These are phyloP conservation scores for Yamadazyma takamatsuzukensis DNA, from an alignment of 805 yeast species.

Conservation along the genomic window DNA sequence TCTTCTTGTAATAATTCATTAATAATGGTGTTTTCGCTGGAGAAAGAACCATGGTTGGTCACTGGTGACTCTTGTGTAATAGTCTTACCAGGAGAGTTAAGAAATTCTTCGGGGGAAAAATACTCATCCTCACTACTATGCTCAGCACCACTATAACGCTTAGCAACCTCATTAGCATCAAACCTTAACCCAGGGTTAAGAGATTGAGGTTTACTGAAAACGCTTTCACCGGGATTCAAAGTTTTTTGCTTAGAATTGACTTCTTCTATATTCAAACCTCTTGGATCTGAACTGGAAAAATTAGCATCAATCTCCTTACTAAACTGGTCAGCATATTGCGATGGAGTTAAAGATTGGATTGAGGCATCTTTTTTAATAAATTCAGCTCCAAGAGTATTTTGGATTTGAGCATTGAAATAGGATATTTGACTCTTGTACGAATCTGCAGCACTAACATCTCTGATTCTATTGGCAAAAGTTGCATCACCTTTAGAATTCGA, in stretches of 20 bases:
- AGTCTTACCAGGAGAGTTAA: constrained; percentile 1
- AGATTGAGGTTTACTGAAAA: too few relatives aligned
- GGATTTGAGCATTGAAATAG: constrained; percentile 10
- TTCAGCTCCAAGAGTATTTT: not conserved
- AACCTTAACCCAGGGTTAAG: too few relatives aligned
- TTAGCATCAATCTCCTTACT: constrained; percentile 20
- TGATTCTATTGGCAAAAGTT: constrained; percentile 7
- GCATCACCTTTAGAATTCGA: constrained; percentile 7
- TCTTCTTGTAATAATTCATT: constrained; percentile 9
- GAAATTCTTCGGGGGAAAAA: constrained; percentile 29
- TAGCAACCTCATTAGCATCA: constrained; percentile 7
- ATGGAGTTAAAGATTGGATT: constrained; percentile 22
- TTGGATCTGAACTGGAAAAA: constrained; percentile 8
- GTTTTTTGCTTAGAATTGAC: not conserved
- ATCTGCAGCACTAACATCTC: constrained; percentile 13
- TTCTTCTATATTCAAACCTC: not conserved
- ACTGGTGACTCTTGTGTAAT: not conserved
- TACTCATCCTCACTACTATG: constrained; percentile 30
- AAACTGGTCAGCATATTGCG: constrained; percentile 25
- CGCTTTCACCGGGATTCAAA: too few relatives aligned
- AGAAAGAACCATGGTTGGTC: constrained; percentile 11
- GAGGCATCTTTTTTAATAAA: constrained; percentile 14
- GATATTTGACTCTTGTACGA: constrained; percentile 10
- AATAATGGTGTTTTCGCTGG: constrained; percentile 15
- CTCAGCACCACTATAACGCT: constrained; percentile 7